Evolutionary conservation across 2,329 filamentous ascomycete species (phyloP).

Genomic region (Exophiala bonariae): DNA sequence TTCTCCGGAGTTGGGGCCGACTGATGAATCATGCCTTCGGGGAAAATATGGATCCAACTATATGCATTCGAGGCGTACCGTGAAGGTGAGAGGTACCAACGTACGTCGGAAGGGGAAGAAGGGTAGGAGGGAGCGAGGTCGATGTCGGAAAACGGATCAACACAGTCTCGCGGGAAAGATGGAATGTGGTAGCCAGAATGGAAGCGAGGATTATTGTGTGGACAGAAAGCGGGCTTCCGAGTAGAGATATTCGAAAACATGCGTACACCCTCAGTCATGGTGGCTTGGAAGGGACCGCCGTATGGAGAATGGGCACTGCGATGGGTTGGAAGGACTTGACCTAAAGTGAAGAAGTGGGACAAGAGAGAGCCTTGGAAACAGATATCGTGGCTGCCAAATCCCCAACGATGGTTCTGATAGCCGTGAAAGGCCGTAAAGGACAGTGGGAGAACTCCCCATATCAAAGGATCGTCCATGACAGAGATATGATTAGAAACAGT

Average conservation of each 20-base stretch:
- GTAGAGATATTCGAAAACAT: slow-evolving; percentile 66
- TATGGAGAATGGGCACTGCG: slow-evolving; percentile 73
- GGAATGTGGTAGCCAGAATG: slow-evolving; percentile 45
- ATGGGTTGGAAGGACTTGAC: slow-evolving; percentile 89
- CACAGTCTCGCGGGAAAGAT: slow-evolving; percentile 48
- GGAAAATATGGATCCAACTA: slow-evolving; percentile 93
- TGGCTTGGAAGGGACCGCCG: slow-evolving; percentile 88
- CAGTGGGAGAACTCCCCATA: slow-evolving; percentile 86
- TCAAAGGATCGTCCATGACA: slow-evolving; percentile 89
- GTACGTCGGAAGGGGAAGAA: slow-evolving; percentile 62
- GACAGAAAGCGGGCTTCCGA: slow-evolving; percentile 28
- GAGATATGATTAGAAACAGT: slow-evolving; percentile 93
- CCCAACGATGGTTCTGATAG: slow-evolving; percentile 74
- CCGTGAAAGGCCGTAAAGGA: slow-evolving; percentile 69
- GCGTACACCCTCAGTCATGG: slow-evolving; percentile 80
- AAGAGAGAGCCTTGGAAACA: slow-evolving; percentile 77
- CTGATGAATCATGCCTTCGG: slow-evolving; percentile 93
- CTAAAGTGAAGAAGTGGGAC: slow-evolving; percentile 79
- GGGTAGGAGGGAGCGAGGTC: slow-evolving; percentile 36
- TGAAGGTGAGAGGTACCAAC: slow-evolving; percentile 70
- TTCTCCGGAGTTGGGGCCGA: slow-evolving; percentile 48
- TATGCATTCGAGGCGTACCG: slow-evolving; percentile 68
- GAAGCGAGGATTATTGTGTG: slow-evolving; percentile 13
- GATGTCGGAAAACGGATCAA: slow-evolving; percentile 49
- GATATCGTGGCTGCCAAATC: slow-evolving; percentile 89